Evolutionary conservation across 495 filamentous ascomycete genomes (phyloP).

Genomic region (Pseudoneurospora amorphoporcata): DNA sequence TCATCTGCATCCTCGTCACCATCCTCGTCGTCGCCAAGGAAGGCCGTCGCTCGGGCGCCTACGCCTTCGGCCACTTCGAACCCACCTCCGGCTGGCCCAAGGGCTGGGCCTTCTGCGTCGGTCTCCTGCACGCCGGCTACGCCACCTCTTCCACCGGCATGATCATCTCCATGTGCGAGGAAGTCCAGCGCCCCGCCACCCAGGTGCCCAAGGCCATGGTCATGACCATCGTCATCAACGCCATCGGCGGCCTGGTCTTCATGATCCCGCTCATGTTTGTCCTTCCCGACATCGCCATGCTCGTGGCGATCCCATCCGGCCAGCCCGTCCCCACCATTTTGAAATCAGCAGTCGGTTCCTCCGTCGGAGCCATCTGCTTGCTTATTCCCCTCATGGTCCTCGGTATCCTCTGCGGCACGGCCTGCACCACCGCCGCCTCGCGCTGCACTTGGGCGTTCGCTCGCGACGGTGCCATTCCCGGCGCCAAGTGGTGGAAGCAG

Average conservation of each 20-base stretch:
- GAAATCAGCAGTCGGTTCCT: conserved; percentile 33
- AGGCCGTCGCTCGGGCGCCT: conserved; percentile 30
- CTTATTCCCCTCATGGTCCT: conserved; percentile 39
- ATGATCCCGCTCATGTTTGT: conserved; percentile 42
- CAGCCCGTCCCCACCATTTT: conserved; percentile 39
- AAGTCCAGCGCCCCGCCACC: conserved; percentile 35
- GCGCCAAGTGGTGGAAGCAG: conserved; percentile 43
- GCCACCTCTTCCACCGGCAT: conserved; percentile 44
- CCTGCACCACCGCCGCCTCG: conserved; percentile 50
- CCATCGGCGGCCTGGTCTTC: conserved; percentile 37
- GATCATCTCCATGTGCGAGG: conserved; percentile 44
- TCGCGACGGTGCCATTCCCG: conserved; percentile 45
- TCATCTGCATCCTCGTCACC: conserved; percentile 34
- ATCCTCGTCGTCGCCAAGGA: conserved; percentile 35
- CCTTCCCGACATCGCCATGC: conserved; percentile 33
- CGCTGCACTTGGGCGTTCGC: conserved; percentile 52
- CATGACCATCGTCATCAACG: conserved; percentile 38
- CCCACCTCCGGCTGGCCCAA: conserved; percentile 37
- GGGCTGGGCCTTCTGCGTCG: conserved; percentile 40
- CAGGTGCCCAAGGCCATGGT: conserved; percentile 45
- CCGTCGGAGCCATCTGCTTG: conserved; percentile 36
- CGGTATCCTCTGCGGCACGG: conserved; percentile 49
- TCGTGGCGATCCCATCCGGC: conserved; percentile 27
- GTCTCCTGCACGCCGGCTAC: conserved; percentile 39
- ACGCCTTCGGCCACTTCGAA: conserved; percentile 36